These are phyloP conservation scores for Thuja plicata DNA, from an alignment of 83 land plant species.

Conservation along the genomic window DNA sequence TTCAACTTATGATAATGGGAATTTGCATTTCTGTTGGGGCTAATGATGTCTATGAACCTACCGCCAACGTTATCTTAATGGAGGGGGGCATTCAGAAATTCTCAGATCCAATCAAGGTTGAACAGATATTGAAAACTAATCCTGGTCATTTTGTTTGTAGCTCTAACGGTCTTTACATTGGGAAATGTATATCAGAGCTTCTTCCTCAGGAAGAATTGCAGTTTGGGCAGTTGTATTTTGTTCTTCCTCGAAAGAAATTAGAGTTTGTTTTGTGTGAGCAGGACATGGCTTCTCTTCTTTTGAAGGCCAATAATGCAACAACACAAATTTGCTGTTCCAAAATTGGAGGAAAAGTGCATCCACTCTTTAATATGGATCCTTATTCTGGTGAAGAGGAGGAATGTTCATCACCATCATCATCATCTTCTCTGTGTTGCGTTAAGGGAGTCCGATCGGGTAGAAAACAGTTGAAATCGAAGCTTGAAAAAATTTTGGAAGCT, in stretches of 20 bases:
- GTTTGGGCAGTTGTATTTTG: constrained; percentile 26
- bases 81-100: no score
- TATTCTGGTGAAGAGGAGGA: neutral
- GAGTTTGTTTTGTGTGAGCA: constrained; percentile 21
- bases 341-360: neutral
- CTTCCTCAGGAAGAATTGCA: constrained; percentile 21
- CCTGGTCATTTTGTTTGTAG: constrained; percentile 27
- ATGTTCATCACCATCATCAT: neutral
- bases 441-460: neutral
- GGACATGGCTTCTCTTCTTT: constrained; percentile 22
- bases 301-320: constrained; percentile 12
- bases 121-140: constrained; percentile 24
- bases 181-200: constrained; percentile 21
- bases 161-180: constrained; percentile 17
- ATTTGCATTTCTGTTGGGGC: no score
- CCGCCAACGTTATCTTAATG: no score
- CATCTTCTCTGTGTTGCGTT: neutral
- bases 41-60: no score
- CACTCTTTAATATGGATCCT: neutral
- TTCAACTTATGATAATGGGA: no score
- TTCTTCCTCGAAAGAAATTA: constrained; percentile 34
- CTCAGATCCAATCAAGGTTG: constrained; percentile 18
- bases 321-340: neutral
- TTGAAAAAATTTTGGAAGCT: no score
- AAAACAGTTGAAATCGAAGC: no score